Conservation (phyloP, 1,139 yeast genomes). For the Hansenula lynferdii region DNA sequence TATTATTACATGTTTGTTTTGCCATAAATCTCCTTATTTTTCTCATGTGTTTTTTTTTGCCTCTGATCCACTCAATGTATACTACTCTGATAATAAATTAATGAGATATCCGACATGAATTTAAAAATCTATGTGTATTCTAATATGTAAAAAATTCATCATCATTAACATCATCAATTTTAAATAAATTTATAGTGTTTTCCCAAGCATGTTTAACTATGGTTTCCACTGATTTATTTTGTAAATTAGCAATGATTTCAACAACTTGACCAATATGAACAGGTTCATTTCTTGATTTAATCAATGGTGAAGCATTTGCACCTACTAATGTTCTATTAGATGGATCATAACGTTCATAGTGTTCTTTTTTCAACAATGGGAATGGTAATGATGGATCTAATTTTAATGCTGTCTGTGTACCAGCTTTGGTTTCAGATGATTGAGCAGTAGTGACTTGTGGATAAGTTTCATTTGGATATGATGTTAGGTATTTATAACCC, state of each 20-base stretch:
- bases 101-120: too few relatives aligned
- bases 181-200: constrained; percentile 58
- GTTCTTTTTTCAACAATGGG: constrained; percentile 62
- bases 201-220: constrained; percentile 60
- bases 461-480: constrained; percentile 51
- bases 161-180: constrained; percentile 20
- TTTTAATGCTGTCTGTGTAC: constrained; percentile 17
- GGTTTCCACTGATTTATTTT: constrained; percentile 41
- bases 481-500: constrained; percentile 49
- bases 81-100: too few relatives aligned
- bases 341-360: constrained; percentile 31
- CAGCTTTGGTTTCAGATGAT: too few relatives aligned
- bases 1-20: too few relatives aligned
- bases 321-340: constrained; percentile 23
- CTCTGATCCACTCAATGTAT: too few relatives aligned
- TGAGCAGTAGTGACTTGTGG: constrained; percentile 33
- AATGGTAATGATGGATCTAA: constrained; percentile 51
- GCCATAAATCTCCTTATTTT: too few relatives aligned
- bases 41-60: too few relatives aligned
- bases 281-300: constrained; percentile 90
- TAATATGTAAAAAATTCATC: constrained; percentile 14
- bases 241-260: constrained; percentile 61
- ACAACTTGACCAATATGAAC: constrained; percentile 81
- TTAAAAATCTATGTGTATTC: neutral
- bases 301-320: constrained; percentile 44